These are phyloP conservation scores for Fragaria iinumae DNA, from an alignment of 306 rosid species.

Conservation along the genomic window DNA sequence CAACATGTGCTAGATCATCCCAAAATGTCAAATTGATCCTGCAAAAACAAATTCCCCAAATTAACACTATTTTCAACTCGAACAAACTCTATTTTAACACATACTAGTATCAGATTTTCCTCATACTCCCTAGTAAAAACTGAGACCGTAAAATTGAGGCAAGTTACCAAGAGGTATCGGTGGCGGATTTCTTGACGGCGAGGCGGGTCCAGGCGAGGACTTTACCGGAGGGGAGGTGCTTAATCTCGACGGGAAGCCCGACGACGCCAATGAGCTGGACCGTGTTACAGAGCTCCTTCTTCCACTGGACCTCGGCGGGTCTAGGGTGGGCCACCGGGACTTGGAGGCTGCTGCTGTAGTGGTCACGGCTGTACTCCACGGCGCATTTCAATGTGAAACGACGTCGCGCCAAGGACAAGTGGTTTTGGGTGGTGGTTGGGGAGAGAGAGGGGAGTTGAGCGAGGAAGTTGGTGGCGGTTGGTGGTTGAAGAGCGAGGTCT, in stretches of 20 bases:
- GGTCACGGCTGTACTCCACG: constrained; percentile 33
- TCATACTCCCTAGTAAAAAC: neutral
- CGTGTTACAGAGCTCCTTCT: constrained; percentile 74
- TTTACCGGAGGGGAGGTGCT: constrained; percentile 74
- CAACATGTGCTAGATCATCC: constrained; percentile 83
- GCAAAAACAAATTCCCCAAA: neutral
- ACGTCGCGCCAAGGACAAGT: constrained; percentile 15
- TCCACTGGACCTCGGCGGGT: constrained; percentile 83
- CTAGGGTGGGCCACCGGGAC: constrained; percentile 43
- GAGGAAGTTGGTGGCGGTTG: constrained; percentile 27
- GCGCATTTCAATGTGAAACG: constrained; percentile 49
- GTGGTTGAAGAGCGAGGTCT: constrained; percentile 27
- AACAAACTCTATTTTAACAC: neutral
- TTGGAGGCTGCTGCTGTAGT: constrained; percentile 18
- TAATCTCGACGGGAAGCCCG: constrained; percentile 67
- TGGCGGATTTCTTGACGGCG: constrained; percentile 69
- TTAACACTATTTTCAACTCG: no score
- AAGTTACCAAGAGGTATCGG: constrained; percentile 59
- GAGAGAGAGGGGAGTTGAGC: constrained; percentile 15
- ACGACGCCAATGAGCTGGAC: constrained; percentile 76
- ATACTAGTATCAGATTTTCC: neutral
- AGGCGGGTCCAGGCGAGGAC: constrained; percentile 80
- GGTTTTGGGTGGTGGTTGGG: constrained; percentile 18
- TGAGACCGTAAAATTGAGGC: no score
- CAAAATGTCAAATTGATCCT: constrained; percentile 81